phyloP scores from a whole-genome alignment of 495 filamentous ascomycete genomes.

The Rusavskia elegans region DNA sequence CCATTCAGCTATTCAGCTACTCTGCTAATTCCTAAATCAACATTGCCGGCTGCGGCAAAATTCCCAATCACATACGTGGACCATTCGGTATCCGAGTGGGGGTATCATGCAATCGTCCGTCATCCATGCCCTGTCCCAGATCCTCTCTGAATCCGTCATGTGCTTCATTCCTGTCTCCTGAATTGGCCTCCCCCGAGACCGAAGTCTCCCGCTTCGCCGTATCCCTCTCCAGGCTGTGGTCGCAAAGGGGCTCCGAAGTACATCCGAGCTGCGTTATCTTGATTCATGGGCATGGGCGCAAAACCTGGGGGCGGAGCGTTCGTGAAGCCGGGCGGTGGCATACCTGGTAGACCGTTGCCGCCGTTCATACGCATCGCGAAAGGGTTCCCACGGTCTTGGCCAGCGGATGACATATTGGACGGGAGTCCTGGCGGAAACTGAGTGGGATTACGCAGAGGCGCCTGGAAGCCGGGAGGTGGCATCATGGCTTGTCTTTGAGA shows the following conservation, averaged over 20 bases:
- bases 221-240: not conserved
- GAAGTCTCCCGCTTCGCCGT: not conserved
- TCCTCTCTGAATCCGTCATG: too few species aligned
- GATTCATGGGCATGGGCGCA: constrained; percentile 16
- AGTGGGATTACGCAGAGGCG: constrained; percentile 18
- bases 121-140: not conserved
- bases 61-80: too few species aligned
- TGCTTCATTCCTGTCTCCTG: not conserved
- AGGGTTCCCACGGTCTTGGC: constrained; percentile 21
- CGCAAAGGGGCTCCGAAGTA: not conserved
- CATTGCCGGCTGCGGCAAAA: too few species aligned
- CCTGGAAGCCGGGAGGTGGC: constrained; percentile 29
- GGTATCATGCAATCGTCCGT: not conserved
- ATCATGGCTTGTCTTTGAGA: constrained; percentile 19
- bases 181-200: not conserved
- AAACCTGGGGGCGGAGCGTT: constrained; percentile 26
- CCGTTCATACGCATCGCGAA: constrained; percentile 18
- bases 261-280: not conserved
- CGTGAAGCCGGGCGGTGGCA: constrained; percentile 22
- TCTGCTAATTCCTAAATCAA: too few species aligned
- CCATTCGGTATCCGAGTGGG: not conserved
- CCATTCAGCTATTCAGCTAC: too few species aligned
- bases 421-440: constrained; percentile 30
- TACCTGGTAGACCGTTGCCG: constrained; percentile 25
- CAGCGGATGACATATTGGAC: constrained; percentile 21